These are phyloP conservation scores for Arthrobotrys megalospora DNA, from an alignment of 2,329 filamentous ascomycete genomes.

Conservation along the genomic window DNA sequence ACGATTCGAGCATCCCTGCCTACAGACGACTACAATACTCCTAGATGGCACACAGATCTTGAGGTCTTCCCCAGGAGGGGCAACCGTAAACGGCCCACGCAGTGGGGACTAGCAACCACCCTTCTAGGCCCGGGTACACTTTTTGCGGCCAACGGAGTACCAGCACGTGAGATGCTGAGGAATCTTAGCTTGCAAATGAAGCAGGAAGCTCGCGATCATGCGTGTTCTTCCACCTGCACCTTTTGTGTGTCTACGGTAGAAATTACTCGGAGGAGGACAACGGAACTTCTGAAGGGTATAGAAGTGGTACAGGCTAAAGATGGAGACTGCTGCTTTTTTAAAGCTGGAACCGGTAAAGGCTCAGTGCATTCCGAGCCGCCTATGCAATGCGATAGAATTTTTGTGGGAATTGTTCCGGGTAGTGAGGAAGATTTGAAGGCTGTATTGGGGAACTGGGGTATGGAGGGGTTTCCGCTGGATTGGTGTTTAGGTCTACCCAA, in stretches of 20 bases:
- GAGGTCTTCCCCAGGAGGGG: conserved; percentile 67
- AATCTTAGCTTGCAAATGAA: conserved; percentile 63
- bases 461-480: conserved; percentile 61
- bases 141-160: conserved; percentile 67
- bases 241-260: conserved; percentile 69
- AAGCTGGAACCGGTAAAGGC: conserved; percentile 68
- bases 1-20: conserved; percentile 70
- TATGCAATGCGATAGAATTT: conserved; percentile 66
- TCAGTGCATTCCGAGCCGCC: conserved; percentile 69
- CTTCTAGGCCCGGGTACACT: conserved; percentile 70
- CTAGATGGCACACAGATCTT: conserved; percentile 71
- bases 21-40: conserved; percentile 68
- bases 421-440: conserved; percentile 65
- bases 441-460: conserved; percentile 67
- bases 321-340: conserved; percentile 68
- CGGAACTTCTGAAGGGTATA: not conserved
- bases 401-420: conserved; percentile 68
- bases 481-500: too few relatives aligned
- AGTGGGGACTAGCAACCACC: conserved; percentile 71
- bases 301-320: not conserved
- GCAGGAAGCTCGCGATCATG: conserved; percentile 68
- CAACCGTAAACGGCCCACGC: conserved; percentile 63
- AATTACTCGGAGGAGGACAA: conserved; percentile 67
- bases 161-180: conserved; percentile 66
- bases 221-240: conserved; percentile 67